These are phyloP conservation scores for Xylaria palmicola DNA, from an alignment of 495 filamentous ascomycete genomes.

Conservation along the genomic window DNA sequence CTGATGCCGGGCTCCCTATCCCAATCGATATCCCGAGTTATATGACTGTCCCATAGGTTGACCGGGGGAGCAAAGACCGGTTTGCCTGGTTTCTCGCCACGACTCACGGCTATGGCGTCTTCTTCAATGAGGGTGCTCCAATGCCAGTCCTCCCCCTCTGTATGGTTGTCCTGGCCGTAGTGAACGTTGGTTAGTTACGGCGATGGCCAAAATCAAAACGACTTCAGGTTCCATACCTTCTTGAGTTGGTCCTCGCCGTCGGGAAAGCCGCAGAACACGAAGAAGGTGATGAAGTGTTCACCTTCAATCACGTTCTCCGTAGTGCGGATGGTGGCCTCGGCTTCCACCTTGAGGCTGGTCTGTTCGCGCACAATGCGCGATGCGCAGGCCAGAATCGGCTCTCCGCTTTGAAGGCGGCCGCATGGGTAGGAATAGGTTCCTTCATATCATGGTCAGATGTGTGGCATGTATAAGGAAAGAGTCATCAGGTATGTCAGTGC, in stretches of 20 bases:
- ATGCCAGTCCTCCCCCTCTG: slow-evolving; percentile 4
- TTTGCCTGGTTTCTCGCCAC: slow-evolving; percentile 1
- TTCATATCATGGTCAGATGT: slow-evolving; percentile 1
- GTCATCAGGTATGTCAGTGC: not conserved
- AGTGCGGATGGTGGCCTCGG: slow-evolving; percentile 3
- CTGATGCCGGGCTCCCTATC: not conserved
- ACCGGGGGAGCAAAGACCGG: not conserved
- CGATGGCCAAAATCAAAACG: not conserved
- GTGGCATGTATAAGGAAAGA: not conserved
- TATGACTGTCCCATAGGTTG: not conserved
- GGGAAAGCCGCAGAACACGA: slow-evolving; percentile 1
- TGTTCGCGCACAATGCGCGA: slow-evolving; percentile 1
- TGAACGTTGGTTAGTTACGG: not conserved
- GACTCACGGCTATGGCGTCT: not conserved
- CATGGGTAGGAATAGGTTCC: slow-evolving; percentile 6
- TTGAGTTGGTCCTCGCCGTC: not conserved
- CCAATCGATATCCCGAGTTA: slow-evolving; percentile 2
- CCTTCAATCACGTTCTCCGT: slow-evolving; percentile 6
- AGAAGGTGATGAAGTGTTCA: not conserved
- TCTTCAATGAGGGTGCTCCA: not conserved
- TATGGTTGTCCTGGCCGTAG: not conserved
- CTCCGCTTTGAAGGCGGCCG: slow-evolving; percentile 2
- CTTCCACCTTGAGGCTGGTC: slow-evolving; percentile 3
- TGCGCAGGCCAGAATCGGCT: not conserved
- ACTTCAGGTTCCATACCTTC: not conserved